Evolutionary conservation across 2,329 filamentous ascomycete species (phyloP), one percentile per base, ranked within the genome.

Genomic region (Lachnellula arida): DNA sequence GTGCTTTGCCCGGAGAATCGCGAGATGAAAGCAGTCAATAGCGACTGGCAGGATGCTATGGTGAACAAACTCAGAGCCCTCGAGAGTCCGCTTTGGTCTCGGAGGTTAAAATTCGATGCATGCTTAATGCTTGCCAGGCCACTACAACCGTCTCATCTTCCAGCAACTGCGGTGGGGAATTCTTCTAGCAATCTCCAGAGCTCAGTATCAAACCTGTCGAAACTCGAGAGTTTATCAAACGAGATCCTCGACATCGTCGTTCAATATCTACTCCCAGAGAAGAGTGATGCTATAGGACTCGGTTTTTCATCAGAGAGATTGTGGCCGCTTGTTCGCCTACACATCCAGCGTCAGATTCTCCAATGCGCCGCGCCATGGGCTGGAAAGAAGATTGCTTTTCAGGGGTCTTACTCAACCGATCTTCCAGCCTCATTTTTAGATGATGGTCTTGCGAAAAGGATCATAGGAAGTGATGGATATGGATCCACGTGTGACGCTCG

Each of bases 231-330:
- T 3, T 40, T 57, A 15, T 53, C 50, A 37, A 50, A 57, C 34
- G 55, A 57, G 34, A 40, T 57, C 15, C 23, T 53, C 19, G 55
- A 57, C 32, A 57, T 53, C 40, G 37, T 53, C 8, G 5, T 57
- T 42, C n/a, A 40, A 28, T 17, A 53, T 22, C 19, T 57, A 14
- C 25, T 17, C 5, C 14, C 32, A 17, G 42, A 22, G 5, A 53
- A 40, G 19, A 22, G 11, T 6, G 48, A 50, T 17, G 34, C 25
- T 9, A n/a, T 40, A 7, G 48, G 32, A 9, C 34, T 50, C n/a
- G 48, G 35, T 4, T 22, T 50, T 4, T 50, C 48, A n/a, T 50
- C 48, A 12, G 42, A 44, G 19, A 44, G 42, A 44, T 23, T 44
- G 11, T 44, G 42, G 42, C 19, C 19, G 4, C 48, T 23, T 5